A percentile compares a stretch with the other conserved stretches of the same genome.
These are phyloP conservation scores for Lupinus albus DNA, from an alignment of 306 rosid species.

Conservation along the genomic window DNA sequence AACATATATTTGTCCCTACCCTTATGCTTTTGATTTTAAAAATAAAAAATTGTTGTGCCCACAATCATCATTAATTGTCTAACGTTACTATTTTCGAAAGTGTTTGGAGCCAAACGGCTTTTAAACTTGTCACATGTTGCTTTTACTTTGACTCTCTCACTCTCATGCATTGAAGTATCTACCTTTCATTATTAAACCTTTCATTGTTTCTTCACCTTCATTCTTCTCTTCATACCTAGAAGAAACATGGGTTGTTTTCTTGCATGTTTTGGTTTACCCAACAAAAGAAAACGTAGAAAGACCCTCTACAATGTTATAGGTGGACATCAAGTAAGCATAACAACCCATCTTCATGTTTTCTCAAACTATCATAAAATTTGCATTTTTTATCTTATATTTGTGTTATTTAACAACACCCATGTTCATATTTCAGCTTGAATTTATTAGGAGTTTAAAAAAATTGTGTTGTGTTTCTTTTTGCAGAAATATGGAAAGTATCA, in stretches of 20 bases:
- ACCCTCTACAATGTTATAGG: slow-evolving; percentile 48
- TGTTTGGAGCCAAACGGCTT: slow-evolving; percentile 72
- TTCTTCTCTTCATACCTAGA: slow-evolving; percentile 15
- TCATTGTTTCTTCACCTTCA: slow-evolving; percentile 16
- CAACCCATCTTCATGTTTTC: slow-evolving; percentile 12
- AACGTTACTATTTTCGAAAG: slow-evolving; percentile 82
- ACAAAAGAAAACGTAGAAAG: slow-evolving; percentile 63
- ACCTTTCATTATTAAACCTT: slow-evolving; percentile 15
- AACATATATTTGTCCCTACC: slow-evolving; percentile 5
- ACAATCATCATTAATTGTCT: slow-evolving; percentile 55
- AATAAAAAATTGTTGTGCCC: slow-evolving; percentile 25
- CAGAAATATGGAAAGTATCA: slow-evolving; percentile 67
- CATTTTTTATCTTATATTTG: background rate
- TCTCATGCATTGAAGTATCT: slow-evolving; percentile 11
- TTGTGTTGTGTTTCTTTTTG: slow-evolving; percentile 36
- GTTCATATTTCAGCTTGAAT: background rate
- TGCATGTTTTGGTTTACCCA: slow-evolving; percentile 71
- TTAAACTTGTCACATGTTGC: slow-evolving; percentile 44
- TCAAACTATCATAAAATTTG: background rate
- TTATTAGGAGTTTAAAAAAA: background rate
- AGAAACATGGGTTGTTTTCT: slow-evolving; percentile 85
- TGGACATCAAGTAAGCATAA: slow-evolving; percentile 47
- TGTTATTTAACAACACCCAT: background rate
- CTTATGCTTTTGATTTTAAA: background rate
- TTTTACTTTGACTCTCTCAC: slow-evolving; percentile 1